These are phyloP conservation scores for Pinus taeda DNA, from an alignment of 75 land plant species.

Conservation along the genomic window DNA sequence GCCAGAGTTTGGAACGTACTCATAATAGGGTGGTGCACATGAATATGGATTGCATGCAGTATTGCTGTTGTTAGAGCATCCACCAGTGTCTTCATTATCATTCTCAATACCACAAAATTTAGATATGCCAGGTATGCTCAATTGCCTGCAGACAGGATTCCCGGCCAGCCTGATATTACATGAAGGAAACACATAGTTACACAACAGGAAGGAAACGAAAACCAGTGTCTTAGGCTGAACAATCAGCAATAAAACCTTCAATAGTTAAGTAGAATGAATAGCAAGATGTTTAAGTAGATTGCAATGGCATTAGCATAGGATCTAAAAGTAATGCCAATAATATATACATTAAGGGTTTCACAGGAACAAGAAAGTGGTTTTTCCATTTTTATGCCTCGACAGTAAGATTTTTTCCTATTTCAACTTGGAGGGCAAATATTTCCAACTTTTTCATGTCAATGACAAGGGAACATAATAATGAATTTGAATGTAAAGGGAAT, in stretches of 20 bases:
- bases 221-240: background rate
- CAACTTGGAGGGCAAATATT: background rate
- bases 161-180: constrained; percentile 33
- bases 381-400: background rate
- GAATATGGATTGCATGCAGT: constrained; percentile 15
- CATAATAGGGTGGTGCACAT: constrained; percentile 26
- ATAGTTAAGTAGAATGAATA: background rate
- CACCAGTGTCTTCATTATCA: constrained; percentile 1
- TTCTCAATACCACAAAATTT: constrained; percentile 29
- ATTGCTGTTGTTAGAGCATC: constrained; percentile 3
- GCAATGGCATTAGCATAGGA: background rate
- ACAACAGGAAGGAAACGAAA: background rate
- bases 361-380: background rate
- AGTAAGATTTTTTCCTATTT: background rate
- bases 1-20: constrained; percentile 31
- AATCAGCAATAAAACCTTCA: background rate
- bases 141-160: constrained; percentile 41
- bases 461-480: background rate
- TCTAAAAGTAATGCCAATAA: background rate
- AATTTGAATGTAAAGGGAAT: background rate
- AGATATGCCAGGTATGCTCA: constrained; percentile 10
- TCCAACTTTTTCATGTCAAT: background rate
- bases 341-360: background rate
- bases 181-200: background rate
- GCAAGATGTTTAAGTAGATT: background rate